Evolutionary conservation across 2,329 filamentous ascomycete genomes (phyloP).

Genomic region (Talaromyces sp.): DNA sequence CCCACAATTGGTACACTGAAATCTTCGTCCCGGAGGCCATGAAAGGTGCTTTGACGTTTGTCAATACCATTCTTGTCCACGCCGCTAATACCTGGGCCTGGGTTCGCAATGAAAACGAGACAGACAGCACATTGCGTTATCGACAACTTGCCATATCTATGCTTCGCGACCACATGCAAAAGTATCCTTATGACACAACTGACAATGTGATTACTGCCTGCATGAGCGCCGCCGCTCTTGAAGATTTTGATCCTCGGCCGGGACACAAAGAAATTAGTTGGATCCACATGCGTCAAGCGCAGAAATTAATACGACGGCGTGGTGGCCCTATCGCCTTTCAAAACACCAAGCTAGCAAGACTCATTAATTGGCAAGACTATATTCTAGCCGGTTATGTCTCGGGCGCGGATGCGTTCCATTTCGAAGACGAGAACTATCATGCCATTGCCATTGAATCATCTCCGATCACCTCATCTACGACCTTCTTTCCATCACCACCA

Average conservation of each 20-base stretch:
- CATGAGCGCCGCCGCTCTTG: slow-evolving; percentile 40
- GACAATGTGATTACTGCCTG: slow-evolving; percentile 42
- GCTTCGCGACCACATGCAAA: slow-evolving; percentile 35
- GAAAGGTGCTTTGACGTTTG: slow-evolving; percentile 40
- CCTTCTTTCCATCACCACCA: slow-evolving; percentile 27
- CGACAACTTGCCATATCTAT: slow-evolving; percentile 35
- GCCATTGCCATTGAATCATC: slow-evolving; percentile 17
- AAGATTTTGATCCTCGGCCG: slow-evolving; percentile 41
- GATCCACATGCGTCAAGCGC: slow-evolving; percentile 42
- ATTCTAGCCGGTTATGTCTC: slow-evolving; percentile 42
- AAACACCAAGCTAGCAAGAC: slow-evolving; percentile 39
- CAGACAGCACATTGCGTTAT: slow-evolving; percentile 32
- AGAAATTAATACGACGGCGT: slow-evolving; percentile 39
- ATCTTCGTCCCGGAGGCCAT: slow-evolving; percentile 44
- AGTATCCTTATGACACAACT: slow-evolving; percentile 35
- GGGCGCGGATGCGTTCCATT: slow-evolving; percentile 36
- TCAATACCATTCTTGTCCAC: slow-evolving; percentile 42
- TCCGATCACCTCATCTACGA: background rate
- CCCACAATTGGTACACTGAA: slow-evolving; percentile 41
- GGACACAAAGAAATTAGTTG: slow-evolving; percentile 40
- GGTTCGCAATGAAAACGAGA: slow-evolving; percentile 37
- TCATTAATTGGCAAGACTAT: slow-evolving; percentile 46
- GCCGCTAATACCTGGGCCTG: slow-evolving; percentile 41
- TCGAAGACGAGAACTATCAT: slow-evolving; percentile 28
- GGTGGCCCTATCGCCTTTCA: slow-evolving; percentile 39